Evolutionary conservation across 768 basidiomycete species (phyloP).

Genomic region (Auricularia cornea): DNA sequence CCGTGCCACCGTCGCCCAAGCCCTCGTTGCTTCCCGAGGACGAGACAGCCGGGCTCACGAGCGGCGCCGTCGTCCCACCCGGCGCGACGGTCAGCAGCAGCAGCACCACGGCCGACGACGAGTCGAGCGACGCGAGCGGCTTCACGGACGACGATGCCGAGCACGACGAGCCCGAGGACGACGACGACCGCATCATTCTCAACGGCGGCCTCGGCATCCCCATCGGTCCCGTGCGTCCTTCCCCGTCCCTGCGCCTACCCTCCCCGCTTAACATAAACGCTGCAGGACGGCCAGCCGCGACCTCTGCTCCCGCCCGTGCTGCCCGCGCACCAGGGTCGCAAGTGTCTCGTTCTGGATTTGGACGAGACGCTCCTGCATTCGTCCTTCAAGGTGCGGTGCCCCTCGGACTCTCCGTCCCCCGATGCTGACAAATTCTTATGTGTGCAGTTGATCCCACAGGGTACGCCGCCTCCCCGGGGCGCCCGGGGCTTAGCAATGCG

Average conservation of each 20-base stretch:
- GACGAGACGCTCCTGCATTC: conserved; percentile 42
- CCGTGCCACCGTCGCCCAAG: conserved; percentile 11
- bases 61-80: conserved; percentile 86
- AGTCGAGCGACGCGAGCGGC: neutral
- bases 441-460: conserved; percentile 36
- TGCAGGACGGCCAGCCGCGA: conserved; percentile 31
- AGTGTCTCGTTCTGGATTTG: conserved; percentile 41
- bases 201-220: conserved; percentile 41
- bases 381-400: conserved; percentile 37
- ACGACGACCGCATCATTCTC: conserved; percentile 33
- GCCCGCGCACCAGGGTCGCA: conserved; percentile 29
- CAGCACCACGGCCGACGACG: conserved; percentile 10
- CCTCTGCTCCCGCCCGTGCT: conserved; percentile 34
- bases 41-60: conserved; percentile 82
- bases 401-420: neutral
- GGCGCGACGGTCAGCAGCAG: conserved; percentile 47
- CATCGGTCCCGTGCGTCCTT: conserved; percentile 30
- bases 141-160: conserved; percentile 8
- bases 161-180: conserved; percentile 26
- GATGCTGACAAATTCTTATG: neutral
- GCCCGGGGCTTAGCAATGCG: too few species aligned
- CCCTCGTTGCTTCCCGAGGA: conserved; percentile 43
- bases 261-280: neutral
- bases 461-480: conserved; percentile 5
- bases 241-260: neutral